A percentile compares a stretch with the other conserved stretches of the same genome.
These are phyloP conservation scores for Salix arbutifolia DNA, from an alignment of 345 rosid genomes.

Conservation along the genomic window DNA sequence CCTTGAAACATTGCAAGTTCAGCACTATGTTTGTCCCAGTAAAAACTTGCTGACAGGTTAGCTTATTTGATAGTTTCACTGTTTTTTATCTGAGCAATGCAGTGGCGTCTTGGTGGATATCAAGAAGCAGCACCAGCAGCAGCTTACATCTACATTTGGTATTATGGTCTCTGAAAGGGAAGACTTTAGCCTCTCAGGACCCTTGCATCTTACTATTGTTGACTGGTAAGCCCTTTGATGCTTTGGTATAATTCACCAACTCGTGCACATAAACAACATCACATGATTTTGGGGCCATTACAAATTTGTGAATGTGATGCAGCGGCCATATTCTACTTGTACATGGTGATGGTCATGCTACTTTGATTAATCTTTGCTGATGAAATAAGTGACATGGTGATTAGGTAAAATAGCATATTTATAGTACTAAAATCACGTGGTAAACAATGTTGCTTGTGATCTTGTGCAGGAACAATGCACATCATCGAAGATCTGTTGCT, in stretches of 20 bases:
- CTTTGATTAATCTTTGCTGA: background rate
- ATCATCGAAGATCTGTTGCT: constrained; percentile 67
- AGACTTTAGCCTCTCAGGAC: constrained; percentile 59
- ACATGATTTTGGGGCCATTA: background rate
- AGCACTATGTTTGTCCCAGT: background rate
- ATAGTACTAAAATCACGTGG: background rate
- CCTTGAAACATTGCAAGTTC: background rate
- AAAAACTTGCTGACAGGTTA: background rate
- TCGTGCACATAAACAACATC: background rate
- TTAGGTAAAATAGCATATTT: background rate
- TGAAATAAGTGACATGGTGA: background rate
- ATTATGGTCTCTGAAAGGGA: constrained; percentile 65
- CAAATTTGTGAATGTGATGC: background rate
- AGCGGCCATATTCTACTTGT: background rate
- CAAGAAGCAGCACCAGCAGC: constrained; percentile 1
- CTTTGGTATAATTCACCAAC: background rate
- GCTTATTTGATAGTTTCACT: background rate
- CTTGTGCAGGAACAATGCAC: constrained; percentile 52
- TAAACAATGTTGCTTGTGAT: background rate
- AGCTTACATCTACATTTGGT: background rate
- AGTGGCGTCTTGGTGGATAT: constrained; percentile 11
- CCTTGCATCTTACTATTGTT: constrained; percentile 52
- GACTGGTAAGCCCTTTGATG: constrained; percentile 52
- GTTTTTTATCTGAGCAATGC: constrained; percentile 12
- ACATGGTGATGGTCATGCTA: background rate